These are phyloP conservation scores for Wallacemonas sp. DNA, from an alignment of 208 protist species.

Conservation along the genomic window DNA sequence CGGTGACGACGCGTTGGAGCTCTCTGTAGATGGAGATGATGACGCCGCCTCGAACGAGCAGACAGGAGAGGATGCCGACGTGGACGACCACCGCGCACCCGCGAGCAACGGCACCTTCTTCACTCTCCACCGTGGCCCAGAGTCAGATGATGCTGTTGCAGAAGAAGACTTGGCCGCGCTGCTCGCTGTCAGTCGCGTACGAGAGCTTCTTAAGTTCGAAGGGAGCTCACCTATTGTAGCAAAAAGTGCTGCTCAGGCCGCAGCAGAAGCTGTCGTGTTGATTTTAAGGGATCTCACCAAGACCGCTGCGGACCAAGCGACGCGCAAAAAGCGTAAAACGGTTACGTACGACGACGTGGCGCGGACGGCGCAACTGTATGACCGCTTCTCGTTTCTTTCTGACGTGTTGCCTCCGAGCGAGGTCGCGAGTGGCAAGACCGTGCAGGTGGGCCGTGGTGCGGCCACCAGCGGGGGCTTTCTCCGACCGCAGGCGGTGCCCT, in stretches of 20 bases:
- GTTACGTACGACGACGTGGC: conserved; percentile 74
- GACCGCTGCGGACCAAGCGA: conserved; percentile 49
- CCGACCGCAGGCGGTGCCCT: neutral
- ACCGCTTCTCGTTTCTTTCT: conserved; percentile 67
- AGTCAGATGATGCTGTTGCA: conserved; percentile 14
- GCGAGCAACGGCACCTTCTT: neutral
- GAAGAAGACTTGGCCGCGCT: conserved; percentile 21
- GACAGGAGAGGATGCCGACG: neutral
- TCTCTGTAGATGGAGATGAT: neutral
- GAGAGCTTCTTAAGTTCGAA: conserved; percentile 69
- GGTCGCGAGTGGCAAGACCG: neutral
- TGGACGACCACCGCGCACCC: conserved; percentile 1
- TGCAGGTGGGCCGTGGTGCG: neutral
- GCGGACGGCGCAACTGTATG: conserved; percentile 51
- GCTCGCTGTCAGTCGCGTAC: conserved; percentile 62
- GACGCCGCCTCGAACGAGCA: conserved; percentile 4
- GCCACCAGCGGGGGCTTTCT: neutral
- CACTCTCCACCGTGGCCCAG: neutral
- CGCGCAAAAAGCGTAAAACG: conserved; percentile 48
- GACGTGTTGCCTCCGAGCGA: conserved; percentile 49
- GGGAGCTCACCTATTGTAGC: conserved; percentile 54
- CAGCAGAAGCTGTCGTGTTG: conserved; percentile 59
- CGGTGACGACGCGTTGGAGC: conserved; percentile 1
- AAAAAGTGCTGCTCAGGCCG: conserved; percentile 41
- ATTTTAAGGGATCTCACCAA: conserved; percentile 59